These are phyloP conservation scores for Erysimum pusillum DNA, from an alignment of 441 rosid species.

Conservation along the genomic window DNA sequence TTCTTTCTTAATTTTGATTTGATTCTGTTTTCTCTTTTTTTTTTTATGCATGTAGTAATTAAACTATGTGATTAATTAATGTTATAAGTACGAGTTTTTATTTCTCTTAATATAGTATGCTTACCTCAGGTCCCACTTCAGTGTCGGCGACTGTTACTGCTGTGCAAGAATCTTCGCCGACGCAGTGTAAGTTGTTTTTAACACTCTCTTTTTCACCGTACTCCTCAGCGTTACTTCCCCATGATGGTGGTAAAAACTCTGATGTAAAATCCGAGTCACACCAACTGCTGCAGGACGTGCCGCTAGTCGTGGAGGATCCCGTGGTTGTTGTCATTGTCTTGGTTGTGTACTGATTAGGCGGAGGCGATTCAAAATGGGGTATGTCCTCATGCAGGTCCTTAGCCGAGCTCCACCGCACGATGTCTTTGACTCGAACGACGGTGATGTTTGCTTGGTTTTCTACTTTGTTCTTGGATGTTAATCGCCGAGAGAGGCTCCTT, in stretches of 20 bases:
- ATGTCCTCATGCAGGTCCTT: conserved; percentile 61
- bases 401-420: conserved; percentile 86
- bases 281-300: conserved; percentile 76
- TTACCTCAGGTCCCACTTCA: conserved; percentile 66
- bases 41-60: conserved; percentile 28
- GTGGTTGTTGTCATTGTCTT: conserved; percentile 54
- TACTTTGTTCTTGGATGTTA: conserved; percentile 40
- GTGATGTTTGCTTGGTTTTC: conserved; percentile 29
- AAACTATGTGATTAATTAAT: conserved; percentile 30
- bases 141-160: conserved; percentile 44
- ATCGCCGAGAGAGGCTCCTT: conserved; percentile 60
- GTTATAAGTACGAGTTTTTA: conserved; percentile 17
- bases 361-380: conserved; percentile 42
- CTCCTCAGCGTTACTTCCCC: conserved; percentile 41
- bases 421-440: conserved; percentile 72
- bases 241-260: conserved; percentile 63
- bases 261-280: conserved; percentile 79
- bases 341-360: conserved; percentile 51
- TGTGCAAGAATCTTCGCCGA: conserved; percentile 60
- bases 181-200: conserved; percentile 56
- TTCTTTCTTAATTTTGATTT: conserved; percentile 26
- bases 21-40: conserved; percentile 33
- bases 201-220: conserved; percentile 43
- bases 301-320: conserved; percentile 45
- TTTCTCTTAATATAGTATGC: conserved; percentile 41